Base-by-base conservation (phyloP, 208 protist genomes). In the Dictyostelium gargantuum region DNA sequence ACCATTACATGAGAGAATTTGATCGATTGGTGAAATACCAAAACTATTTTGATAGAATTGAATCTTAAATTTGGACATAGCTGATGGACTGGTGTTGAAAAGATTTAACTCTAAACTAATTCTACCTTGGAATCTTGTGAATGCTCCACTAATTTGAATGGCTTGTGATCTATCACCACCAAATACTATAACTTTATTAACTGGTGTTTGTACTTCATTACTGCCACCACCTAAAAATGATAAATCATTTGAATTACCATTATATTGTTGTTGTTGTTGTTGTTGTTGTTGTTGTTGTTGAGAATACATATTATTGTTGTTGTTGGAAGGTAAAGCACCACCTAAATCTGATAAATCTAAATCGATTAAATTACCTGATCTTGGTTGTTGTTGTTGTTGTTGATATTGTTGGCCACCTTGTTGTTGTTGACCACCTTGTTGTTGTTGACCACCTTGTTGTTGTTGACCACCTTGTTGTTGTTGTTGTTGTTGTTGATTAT, bases 151-250 rank as follows among this genome's bases (percentile, higher is more conserved):
- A 52, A 96, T 63, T 80, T 95, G 56, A 26, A 96, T 75, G 15
- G 94, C 80, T 56, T 96, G 85, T 29, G 72, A 81, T 52, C 91
- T 75, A 11, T 96, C 94, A 40, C 91, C 74, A n/a, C 86, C 68
- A 8, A 96, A 70, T 4, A 95, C 46, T 11, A 96, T 50, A 17
- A 72, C 42, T 63, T 96, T 97, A 32, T 48, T 46, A 58, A 95
- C 40, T 68, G 54, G 75, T 40, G 70, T 4, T 58, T 35, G 23
- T 19, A 48, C 70, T 29, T 75, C 23, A 40, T 1, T 17, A 35
- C 10, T 4, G 48, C 6, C 2, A 66, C 58, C 35, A 32, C 29
- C 72, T 10, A 80, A 56, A 32, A 73, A 93, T 56, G 86, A 54
- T 35, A 63, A 54, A 77, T 80, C 76, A 52, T 72, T 72, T 56